A percentile compares a stretch with the other conserved stretches of the same genome.
Evolutionary conservation across 768 basidiomycete genomes (phyloP).

Genomic region (Xerocomus potaroensis): DNA sequence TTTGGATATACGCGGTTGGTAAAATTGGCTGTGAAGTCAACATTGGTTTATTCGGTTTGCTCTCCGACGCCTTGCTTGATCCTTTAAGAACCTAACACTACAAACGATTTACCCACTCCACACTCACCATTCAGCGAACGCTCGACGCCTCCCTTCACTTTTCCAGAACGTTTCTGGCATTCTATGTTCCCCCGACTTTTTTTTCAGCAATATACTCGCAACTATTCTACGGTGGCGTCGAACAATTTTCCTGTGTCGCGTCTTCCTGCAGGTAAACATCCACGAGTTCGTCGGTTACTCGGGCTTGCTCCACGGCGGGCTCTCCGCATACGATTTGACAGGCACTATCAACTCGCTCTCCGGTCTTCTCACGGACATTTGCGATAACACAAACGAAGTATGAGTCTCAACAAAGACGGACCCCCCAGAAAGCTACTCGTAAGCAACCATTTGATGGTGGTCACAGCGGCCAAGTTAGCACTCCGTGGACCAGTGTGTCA

Average conservation of each 20-base stretch:
- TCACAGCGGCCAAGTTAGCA: no score
- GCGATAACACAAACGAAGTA: no score
- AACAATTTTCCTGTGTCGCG: no score
- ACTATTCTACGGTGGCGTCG: constrained; percentile 71
- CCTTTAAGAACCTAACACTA: constrained; percentile 73
- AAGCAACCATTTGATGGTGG: no score
- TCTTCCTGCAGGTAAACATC: no score
- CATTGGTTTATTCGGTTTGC: constrained; percentile 43
- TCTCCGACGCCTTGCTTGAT: neutral
- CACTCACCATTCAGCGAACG: constrained; percentile 78
- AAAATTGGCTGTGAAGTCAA: constrained; percentile 83
- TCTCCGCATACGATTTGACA: constrained; percentile 27
- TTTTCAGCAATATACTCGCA: constrained; percentile 63
- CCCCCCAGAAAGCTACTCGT: no score
- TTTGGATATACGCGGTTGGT: constrained; percentile 71
- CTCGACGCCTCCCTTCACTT: constrained; percentile 66
- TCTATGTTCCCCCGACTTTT: constrained; percentile 39
- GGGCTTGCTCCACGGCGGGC: constrained; percentile 69
- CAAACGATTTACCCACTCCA: constrained; percentile 72
- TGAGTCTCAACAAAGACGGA: no score
- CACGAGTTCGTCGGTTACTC: no score
- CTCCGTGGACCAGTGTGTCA: no score
- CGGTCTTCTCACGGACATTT: no score
- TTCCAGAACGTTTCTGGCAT: constrained; percentile 32
- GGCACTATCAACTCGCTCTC: no score